Evolutionary conservation across 768 basidiomycete genomes (phyloP).

Genomic region (Termitomyces sp.): DNA sequence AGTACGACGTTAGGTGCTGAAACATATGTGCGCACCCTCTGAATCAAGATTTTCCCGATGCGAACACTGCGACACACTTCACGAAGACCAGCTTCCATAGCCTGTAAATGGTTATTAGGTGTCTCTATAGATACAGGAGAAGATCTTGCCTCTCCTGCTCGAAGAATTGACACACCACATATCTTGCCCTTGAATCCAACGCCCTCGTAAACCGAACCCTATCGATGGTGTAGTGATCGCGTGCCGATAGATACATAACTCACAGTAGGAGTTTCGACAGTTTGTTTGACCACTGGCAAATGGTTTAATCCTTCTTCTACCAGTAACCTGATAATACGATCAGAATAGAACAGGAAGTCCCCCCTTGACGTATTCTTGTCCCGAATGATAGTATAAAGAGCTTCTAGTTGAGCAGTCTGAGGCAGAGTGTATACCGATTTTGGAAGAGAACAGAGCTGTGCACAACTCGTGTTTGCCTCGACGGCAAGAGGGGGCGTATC

Average conservation of each 20-base stretch:
- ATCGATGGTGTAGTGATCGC: not conserved
- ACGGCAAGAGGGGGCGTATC: conserved; percentile 21
- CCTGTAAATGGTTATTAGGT: conserved; percentile 37
- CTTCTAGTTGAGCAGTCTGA: conserved; percentile 91
- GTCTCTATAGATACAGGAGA: not conserved
- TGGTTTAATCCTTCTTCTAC: conserved; percentile 91
- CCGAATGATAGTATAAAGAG: conserved; percentile 91
- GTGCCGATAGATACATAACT: conserved; percentile 18
- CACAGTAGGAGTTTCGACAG: conserved; percentile 80
- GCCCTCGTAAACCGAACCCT: conserved; percentile 83
- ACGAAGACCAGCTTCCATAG: conserved; percentile 95
- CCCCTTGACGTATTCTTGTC: conserved; percentile 84
- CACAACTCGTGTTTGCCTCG: conserved; percentile 25
- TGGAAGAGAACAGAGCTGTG: conserved; percentile 48
- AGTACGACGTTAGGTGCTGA: not conserved
- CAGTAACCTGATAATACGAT: conserved; percentile 81
- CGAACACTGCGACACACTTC: conserved; percentile 93
- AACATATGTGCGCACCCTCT: conserved; percentile 54
- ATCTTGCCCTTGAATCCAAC: conserved; percentile 96
- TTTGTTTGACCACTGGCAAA: conserved; percentile 63
- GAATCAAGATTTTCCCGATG: conserved; percentile 98
- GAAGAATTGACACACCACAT: conserved; percentile 91
- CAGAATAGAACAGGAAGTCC: conserved; percentile 95
- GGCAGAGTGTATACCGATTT: conserved; percentile 85
- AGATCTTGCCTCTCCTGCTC: conserved; percentile 76